Conservation (phyloP, 2,329 filamentous ascomycete species). For the Sordariomycetes sp. region DNA sequence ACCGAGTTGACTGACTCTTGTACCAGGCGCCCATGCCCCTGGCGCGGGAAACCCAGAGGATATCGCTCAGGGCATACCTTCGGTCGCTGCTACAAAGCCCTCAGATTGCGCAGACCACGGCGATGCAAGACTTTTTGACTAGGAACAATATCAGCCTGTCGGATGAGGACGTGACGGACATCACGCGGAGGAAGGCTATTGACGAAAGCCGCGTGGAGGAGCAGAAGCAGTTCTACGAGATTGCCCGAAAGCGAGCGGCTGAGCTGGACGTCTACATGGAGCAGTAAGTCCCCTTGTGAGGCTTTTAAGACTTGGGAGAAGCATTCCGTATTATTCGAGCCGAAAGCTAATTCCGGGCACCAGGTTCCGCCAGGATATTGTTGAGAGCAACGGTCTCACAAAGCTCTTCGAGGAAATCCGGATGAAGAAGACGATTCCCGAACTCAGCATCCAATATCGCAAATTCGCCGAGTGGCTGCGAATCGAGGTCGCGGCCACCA, state of each 20-base stretch:
- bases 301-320: background rate
- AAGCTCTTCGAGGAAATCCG: constrained; percentile 90
- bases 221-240: constrained; percentile 90
- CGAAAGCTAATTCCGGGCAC: background rate
- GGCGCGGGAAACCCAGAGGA: constrained; percentile 80
- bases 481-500: constrained; percentile 91
- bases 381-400: constrained; percentile 73
- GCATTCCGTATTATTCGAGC: background rate
- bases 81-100: constrained; percentile 76
- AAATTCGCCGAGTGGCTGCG: constrained; percentile 98
- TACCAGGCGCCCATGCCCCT: constrained; percentile 24
- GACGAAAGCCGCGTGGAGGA: constrained; percentile 86
- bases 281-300: constrained; percentile 42
- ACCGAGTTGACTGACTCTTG: background rate
- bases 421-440: constrained; percentile 75
- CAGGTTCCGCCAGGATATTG: constrained; percentile 55
- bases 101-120: constrained; percentile 70
- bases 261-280: constrained; percentile 99
- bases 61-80: constrained; percentile 86
- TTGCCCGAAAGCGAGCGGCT: constrained; percentile 78
- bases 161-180: constrained; percentile 77
- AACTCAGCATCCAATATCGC: constrained; percentile 88
- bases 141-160: constrained; percentile 60
- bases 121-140: constrained; percentile 77
- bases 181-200: constrained; percentile 66